Conservation (phyloP, 805 yeast species). For the Isabelozyma pseudorhagii region DNA sequence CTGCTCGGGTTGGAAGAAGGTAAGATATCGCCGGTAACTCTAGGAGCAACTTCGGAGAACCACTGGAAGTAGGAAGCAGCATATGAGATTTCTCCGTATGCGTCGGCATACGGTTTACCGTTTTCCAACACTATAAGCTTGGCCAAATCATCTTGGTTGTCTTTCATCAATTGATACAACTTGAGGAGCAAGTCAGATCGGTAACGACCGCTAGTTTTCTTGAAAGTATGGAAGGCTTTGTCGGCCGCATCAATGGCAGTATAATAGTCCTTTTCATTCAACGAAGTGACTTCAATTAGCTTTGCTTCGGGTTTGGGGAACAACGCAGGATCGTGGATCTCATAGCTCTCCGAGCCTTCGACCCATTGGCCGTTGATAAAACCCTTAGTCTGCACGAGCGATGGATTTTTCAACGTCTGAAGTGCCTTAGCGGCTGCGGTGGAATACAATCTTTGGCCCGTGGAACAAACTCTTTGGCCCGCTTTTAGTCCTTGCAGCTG, state of each 20-base stretch:
- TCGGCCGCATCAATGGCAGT: conserved; percentile 56
- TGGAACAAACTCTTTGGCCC: neutral
- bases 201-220: conserved; percentile 52
- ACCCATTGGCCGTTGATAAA: conserved; percentile 77
- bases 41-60: conserved; percentile 82
- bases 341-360: conserved; percentile 45
- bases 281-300: conserved; percentile 53
- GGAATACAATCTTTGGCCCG: conserved; percentile 2
- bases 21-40: conserved; percentile 63
- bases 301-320: conserved; percentile 31
- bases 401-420: conserved; percentile 37
- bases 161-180: conserved; percentile 52
- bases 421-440: conserved; percentile 3
- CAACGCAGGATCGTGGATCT: conserved; percentile 76
- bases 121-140: conserved; percentile 63
- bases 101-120: conserved; percentile 71
- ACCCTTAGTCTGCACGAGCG: conserved; percentile 58
- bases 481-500: too few species aligned
- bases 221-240: conserved; percentile 50
- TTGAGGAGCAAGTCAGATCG: conserved; percentile 52
- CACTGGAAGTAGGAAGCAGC: conserved; percentile 83
- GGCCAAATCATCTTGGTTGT: conserved; percentile 65
- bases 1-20: conserved; percentile 48
- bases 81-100: conserved; percentile 65
- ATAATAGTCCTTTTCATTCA: conserved; percentile 43